Percentiles rank a stretch among this genome's conserved stretches.
Conservation (phyloP, 305 asterid species). For the Withania somnifera region DNA sequence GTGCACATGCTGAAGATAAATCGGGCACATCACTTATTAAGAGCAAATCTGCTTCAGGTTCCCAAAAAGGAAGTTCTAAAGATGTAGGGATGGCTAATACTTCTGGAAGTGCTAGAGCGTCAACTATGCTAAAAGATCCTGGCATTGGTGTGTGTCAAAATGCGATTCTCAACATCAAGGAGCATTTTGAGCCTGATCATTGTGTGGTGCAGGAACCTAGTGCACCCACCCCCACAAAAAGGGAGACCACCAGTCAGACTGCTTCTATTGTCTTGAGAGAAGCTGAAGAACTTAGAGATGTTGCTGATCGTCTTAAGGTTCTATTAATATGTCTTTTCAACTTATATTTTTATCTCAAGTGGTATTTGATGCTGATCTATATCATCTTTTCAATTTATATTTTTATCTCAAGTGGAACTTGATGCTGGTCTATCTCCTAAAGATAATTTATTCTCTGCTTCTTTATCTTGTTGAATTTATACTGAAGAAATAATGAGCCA, state of each 20-base stretch:
- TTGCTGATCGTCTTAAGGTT: slow-evolving; percentile 82
- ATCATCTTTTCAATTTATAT: no score
- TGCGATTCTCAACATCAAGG: slow-evolving; percentile 15
- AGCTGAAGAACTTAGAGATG: slow-evolving; percentile 63
- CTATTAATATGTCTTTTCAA: slow-evolving; percentile 3
- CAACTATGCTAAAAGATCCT: slow-evolving; percentile 31
- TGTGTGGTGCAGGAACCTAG: slow-evolving; percentile 16
- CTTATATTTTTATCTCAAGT: not conserved
- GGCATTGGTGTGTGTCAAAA: slow-evolving; percentile 23
- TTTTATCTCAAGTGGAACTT: not conserved
- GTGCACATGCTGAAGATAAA: slow-evolving; percentile 30
- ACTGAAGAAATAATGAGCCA: not conserved
- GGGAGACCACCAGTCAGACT: slow-evolving; percentile 27
- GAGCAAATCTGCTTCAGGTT: slow-evolving; percentile 26
- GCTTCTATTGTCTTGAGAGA: slow-evolving; percentile 42
- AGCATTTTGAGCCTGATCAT: slow-evolving; percentile 22
- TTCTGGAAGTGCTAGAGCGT: slow-evolving; percentile 29
- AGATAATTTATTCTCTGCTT: slow-evolving; percentile 1
- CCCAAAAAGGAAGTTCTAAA: slow-evolving; percentile 28
- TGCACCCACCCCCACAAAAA: slow-evolving; percentile 24
- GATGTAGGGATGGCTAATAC: slow-evolving; percentile 26
- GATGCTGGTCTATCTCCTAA: not conserved
- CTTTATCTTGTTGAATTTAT: slow-evolving; percentile 1
- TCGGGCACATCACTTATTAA: slow-evolving; percentile 22
- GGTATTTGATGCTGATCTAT: not conserved